Conservation (phyloP, 176 grass and related monocot species). For the Raddia guianensis region DNA sequence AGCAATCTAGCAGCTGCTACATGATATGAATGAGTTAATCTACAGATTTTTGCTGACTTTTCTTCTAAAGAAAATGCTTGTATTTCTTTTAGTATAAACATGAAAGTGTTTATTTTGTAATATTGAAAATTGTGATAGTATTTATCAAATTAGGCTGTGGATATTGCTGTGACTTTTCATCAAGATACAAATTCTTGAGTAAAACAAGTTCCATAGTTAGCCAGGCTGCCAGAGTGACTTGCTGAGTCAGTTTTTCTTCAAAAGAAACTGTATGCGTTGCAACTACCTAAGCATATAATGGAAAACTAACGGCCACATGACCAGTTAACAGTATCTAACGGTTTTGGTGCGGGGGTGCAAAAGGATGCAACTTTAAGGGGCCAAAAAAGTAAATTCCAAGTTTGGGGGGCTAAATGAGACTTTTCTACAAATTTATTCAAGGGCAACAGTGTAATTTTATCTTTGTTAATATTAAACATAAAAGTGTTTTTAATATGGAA, state of each 20-base stretch:
- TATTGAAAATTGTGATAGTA: background rate
- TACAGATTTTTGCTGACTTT: constrained; percentile 2
- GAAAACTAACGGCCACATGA: too few relatives aligned
- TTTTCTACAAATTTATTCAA: too few relatives aligned
- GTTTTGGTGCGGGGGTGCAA: too few relatives aligned
- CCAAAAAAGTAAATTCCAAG: too few relatives aligned
- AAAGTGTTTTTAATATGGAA: background rate
- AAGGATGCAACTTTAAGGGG: too few relatives aligned
- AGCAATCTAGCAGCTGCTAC: background rate
- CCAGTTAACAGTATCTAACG: too few relatives aligned
- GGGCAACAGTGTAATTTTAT: background rate
- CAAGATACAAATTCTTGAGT: background rate
- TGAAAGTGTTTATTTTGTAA: background rate
- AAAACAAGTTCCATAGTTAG: constrained; percentile 20
- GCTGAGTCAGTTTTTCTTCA: too few relatives aligned
- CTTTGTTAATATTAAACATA: background rate
- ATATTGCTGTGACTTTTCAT: background rate
- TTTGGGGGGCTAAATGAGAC: too few relatives aligned
- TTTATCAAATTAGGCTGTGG: background rate
- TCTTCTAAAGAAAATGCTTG: background rate
- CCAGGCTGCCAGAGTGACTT: background rate
- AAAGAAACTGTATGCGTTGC: too few relatives aligned
- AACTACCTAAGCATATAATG: too few relatives aligned
- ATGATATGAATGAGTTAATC: background rate
- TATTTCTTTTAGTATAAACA: background rate